Evolutionary conservation across 495 filamentous ascomycete genomes (phyloP).

Genomic region (Daldinia grandis): DNA sequence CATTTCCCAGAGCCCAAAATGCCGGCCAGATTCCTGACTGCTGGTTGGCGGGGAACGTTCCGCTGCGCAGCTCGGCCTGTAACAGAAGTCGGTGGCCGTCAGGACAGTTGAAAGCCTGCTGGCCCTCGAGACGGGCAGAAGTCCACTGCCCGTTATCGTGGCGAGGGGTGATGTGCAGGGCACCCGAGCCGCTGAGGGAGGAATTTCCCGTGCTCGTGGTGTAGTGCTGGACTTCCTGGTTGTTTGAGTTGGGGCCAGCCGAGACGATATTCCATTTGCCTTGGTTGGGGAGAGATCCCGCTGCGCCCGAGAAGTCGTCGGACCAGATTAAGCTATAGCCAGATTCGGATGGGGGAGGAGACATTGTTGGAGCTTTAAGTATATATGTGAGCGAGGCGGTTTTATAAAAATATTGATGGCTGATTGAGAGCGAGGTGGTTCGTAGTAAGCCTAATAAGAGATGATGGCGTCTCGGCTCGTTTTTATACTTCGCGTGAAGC

Average conservation of each 20-base stretch:
- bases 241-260: slow-evolving; percentile 27
- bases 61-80: slow-evolving; percentile 38
- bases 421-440: not conserved
- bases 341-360: slow-evolving; percentile 31
- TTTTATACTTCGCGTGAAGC: slow-evolving; percentile 3
- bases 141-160: slow-evolving; percentile 34
- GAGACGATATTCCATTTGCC: slow-evolving; percentile 27
- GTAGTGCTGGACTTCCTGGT: slow-evolving; percentile 42
- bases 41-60: slow-evolving; percentile 17
- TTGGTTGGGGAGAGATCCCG: slow-evolving; percentile 31
- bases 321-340: slow-evolving; percentile 36
- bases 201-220: slow-evolving; percentile 34
- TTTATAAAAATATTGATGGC: not conserved
- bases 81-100: slow-evolving; percentile 36
- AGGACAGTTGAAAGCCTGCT: slow-evolving; percentile 28
- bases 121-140: slow-evolving; percentile 41
- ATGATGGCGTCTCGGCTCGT: not conserved
- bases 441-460: not conserved
- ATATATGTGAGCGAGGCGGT: not conserved
- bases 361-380: slow-evolving; percentile 27
- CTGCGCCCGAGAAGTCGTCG: slow-evolving; percentile 34
- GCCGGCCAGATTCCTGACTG: slow-evolving; percentile 48
- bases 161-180: slow-evolving; percentile 37
- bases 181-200: slow-evolving; percentile 14
- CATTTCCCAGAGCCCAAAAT: slow-evolving; percentile 45